Base-by-base conservation (phyloP, 169 alveolate species). In the Plasmodium blacklocki region DNA sequence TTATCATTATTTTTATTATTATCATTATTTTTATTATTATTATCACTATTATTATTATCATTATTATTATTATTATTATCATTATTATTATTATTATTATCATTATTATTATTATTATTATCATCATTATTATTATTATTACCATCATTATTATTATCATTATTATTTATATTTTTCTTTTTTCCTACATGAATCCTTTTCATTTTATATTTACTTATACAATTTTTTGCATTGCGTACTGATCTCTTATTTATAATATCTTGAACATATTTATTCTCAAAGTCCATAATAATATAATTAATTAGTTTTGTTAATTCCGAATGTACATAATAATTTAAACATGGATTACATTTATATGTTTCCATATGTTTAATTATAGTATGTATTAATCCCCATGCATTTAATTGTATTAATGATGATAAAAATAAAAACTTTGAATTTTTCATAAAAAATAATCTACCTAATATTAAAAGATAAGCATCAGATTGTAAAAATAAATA, bases 261-360 rank as follows among this genome's bases (percentile, higher is more conserved):
- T 5, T 21, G 3, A 12, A 74, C 7, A 47, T 52, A 50, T 4
- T 15, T 45, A 32, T 21, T 66, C 29, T 64, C 76, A 12, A 78
- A 78, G 6, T 75, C 32, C 0, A 70, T 8, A 12, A 78, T 50
- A 45, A 19, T 14, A 19, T 78, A 52, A 19, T 39, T 12, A 1
- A 78, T 39, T n/a, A 78, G 26, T 14, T 59, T 3, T 1, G 89
- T 6, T 1, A 78, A 29, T 5, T 72, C 64, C 4, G 6, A 8
- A 66, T 43, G 19, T 15, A 78, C 78, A 58, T 39, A 78, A 58
- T 78, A 78, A 23, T 78, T 78, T 15, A 78, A 45, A 59, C 50
- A 78, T 14, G 89, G 89, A 26, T 78, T 78, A 45, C 78, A 78
- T 9, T 45, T 68, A 23, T 50, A 66, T n/a, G 47, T 78, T 43